phyloP scores from a whole-genome alignment of 306 rosid genomes.

The Neltuma alba region DNA sequence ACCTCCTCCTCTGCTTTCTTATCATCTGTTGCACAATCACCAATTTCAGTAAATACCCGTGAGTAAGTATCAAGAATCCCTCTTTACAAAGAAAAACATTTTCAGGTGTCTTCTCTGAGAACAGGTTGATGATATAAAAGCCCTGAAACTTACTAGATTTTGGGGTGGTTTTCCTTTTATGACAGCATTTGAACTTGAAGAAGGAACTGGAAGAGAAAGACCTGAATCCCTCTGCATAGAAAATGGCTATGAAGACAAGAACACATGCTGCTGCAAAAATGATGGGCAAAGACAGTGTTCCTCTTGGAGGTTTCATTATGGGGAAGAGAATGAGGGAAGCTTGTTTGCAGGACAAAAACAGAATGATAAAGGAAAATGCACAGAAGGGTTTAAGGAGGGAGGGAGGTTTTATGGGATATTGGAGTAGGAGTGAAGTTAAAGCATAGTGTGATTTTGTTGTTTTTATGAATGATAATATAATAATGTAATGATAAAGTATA shows the following conservation, averaged over 20 bases:
- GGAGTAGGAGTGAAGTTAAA: conserved; percentile 70
- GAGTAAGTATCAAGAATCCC: too few relatives aligned
- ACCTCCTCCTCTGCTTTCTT: conserved; percentile 42
- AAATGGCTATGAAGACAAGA: conserved; percentile 40
- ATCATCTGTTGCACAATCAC: conserved; percentile 45
- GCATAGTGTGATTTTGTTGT: conserved; percentile 47
- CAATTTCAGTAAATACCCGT: background rate
- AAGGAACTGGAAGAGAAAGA: conserved; percentile 46
- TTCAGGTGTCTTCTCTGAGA: background rate
- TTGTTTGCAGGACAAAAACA: conserved; percentile 20
- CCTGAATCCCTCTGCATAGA: conserved; percentile 41
- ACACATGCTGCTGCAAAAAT: conserved; percentile 40
- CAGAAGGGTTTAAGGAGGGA: conserved; percentile 31
- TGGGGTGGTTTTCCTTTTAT: conserved; percentile 38
- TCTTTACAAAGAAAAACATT: too few relatives aligned
- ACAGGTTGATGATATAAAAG: background rate
- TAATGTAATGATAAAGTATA: conserved; percentile 29
- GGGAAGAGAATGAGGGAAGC: background rate
- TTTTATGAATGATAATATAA: background rate
- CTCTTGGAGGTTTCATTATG: conserved; percentile 38
- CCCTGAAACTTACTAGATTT: conserved; percentile 55
- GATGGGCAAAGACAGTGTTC: conserved; percentile 40
- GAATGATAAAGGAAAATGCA: conserved; percentile 51
- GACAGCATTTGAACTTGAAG: conserved; percentile 48
- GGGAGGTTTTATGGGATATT: conserved; percentile 44